Percentiles rank a stretch among this genome's conserved stretches.
Conservation (phyloP, 192 early-diverging fungal species). For the Rhizoclosmatium globosum region DNA sequence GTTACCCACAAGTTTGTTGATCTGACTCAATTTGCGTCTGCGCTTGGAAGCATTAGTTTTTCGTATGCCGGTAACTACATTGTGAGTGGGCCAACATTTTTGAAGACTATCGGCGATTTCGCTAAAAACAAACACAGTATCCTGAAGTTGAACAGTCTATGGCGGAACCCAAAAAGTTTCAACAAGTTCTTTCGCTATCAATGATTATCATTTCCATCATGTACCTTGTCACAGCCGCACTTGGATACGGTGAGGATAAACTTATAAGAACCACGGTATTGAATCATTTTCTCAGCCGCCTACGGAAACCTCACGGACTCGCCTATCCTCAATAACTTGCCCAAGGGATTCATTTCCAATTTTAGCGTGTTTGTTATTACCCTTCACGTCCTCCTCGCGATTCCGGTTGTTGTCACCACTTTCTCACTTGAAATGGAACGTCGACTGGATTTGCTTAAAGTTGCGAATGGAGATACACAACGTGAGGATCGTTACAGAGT, state of each 20-base stretch:
- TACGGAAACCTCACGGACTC: conserved; percentile 74
- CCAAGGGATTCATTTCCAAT: conserved; percentile 60
- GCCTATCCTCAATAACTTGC: conserved; percentile 78
- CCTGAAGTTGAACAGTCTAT: conserved; percentile 87
- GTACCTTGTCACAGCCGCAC: conserved; percentile 73
- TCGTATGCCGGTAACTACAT: conserved; percentile 85
- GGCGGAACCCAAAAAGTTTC: conserved; percentile 73
- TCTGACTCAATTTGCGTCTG: conserved; percentile 73
- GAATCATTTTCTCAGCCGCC: conserved; percentile 31
- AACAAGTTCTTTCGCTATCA: conserved; percentile 68
- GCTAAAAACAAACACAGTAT: conserved; percentile 47
- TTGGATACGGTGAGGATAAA: conserved; percentile 64
- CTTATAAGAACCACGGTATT: background rate
- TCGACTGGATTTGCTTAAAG: conserved; percentile 56
- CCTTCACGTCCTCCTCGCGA: conserved; percentile 81
- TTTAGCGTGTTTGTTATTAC: conserved; percentile 79
- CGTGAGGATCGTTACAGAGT: conserved; percentile 44
- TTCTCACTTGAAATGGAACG: conserved; percentile 80
- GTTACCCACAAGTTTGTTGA: conserved; percentile 60
- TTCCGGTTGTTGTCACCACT: conserved; percentile 79
- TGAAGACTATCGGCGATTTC: background rate
- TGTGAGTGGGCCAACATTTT: background rate
- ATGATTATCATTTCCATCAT: conserved; percentile 72
- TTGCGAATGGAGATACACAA: conserved; percentile 12
- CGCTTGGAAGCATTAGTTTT: conserved; percentile 82